Evolutionary conservation across 768 basidiomycete species (phyloP).

Genomic region (Trametes sanguinea): DNA sequence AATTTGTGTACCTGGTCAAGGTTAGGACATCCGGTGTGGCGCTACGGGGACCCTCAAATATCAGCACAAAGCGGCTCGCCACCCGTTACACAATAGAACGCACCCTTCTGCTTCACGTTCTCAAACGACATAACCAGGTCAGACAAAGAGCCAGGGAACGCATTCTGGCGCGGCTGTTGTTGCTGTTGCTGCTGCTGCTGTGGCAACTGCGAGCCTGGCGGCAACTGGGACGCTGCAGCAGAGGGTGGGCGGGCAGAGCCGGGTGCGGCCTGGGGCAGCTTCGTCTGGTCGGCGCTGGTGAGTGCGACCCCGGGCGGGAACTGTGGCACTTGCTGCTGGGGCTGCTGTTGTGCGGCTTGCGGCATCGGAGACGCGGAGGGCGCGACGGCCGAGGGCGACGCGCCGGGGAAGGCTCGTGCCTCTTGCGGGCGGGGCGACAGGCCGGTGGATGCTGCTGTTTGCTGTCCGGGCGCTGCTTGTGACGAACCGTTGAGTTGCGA

Average conservation of each 20-base stretch:
- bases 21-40: constrained; percentile 82
- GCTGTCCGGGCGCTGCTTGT: constrained; percentile 10
- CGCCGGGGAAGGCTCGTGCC: constrained; percentile 39
- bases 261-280: constrained; percentile 36
- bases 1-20: constrained; percentile 90
- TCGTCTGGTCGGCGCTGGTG: constrained; percentile 32
- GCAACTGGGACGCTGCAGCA: constrained; percentile 46
- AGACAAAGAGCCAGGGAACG: constrained; percentile 83
- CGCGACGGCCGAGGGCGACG: constrained; percentile 8
- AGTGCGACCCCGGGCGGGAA: constrained; percentile 72
- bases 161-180: constrained; percentile 44
- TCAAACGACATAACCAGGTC: constrained; percentile 95
- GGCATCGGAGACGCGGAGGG: constrained; percentile 34
- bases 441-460: constrained; percentile 31
- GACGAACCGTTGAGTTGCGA: constrained; percentile 38
- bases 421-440: constrained; percentile 55
- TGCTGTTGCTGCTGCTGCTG: constrained; percentile 43
- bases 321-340: constrained; percentile 41
- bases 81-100: constrained; percentile 13
- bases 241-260: constrained; percentile 49
- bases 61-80: constrained; percentile 9
- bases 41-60: constrained; percentile 39
- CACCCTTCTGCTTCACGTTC: constrained; percentile 95
- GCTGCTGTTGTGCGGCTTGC: constrained; percentile 31
- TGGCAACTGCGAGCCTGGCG: constrained; percentile 33